Conservation (phyloP, 73 alveolate species). For the Paramecium caudatum region DNA sequence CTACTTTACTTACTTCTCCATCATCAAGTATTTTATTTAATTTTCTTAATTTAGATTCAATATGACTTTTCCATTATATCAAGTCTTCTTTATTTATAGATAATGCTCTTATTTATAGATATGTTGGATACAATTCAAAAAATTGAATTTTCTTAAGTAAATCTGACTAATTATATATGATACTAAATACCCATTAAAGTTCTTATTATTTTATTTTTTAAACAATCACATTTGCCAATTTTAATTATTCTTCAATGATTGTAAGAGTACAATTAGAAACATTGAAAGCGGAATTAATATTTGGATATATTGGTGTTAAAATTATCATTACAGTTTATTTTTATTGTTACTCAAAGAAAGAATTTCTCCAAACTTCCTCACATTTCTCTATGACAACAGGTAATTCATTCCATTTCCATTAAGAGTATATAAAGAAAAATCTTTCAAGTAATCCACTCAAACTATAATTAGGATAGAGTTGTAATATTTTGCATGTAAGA, state of each 20-base stretch:
- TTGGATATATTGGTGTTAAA: slow-evolving; percentile 97
- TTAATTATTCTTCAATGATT: slow-evolving; percentile 89
- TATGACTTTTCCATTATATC: slow-evolving; percentile 81
- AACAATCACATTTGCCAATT: slow-evolving; percentile 83
- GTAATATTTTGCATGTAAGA: slow-evolving; percentile 91
- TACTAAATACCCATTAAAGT: slow-evolving; percentile 79
- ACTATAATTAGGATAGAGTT: slow-evolving; percentile 88
- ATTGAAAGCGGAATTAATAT: slow-evolving; percentile 93
- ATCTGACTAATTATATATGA: slow-evolving; percentile 63
- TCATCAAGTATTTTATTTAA: slow-evolving; percentile 69
- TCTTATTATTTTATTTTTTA: slow-evolving; percentile 79
- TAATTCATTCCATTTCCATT: slow-evolving; percentile 94
- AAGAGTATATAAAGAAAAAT: slow-evolving; percentile 88
- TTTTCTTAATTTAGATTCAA: slow-evolving; percentile 75
- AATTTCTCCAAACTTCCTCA: slow-evolving; percentile 83
- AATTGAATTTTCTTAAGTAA: slow-evolving; percentile 89
- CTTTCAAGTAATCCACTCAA: slow-evolving; percentile 90
- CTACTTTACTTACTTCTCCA: slow-evolving; percentile 31
- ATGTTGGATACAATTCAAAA: slow-evolving; percentile 85
- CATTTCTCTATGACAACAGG: slow-evolving; percentile 91
- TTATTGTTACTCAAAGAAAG: slow-evolving; percentile 71
- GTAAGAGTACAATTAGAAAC: slow-evolving; percentile 89
- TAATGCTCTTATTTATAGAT: slow-evolving; percentile 89
- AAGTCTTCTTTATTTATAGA: slow-evolving; percentile 77
- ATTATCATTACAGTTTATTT: slow-evolving; percentile 83